Evolutionary conservation across 192 early-diverging fungal species (phyloP).

Genomic region (Dissophora ornata): DNA sequence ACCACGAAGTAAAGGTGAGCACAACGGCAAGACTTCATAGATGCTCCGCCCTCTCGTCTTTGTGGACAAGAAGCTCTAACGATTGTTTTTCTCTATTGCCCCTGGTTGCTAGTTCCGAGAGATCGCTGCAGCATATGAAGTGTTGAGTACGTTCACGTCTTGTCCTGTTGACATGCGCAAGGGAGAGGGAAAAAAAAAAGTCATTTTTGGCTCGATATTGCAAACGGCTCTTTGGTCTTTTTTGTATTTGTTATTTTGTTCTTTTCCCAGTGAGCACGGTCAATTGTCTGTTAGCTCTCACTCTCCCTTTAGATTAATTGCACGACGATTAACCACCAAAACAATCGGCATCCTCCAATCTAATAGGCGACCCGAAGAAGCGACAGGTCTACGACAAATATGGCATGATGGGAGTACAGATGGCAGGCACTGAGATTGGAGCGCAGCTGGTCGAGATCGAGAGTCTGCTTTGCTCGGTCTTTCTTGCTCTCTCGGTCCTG

Average conservation of each 20-base stretch:
- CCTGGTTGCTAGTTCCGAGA: constrained; percentile 75
- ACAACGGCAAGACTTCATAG: not conserved
- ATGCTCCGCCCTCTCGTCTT: constrained; percentile 11
- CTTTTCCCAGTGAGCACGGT: constrained; percentile 9
- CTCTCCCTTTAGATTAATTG: not conserved
- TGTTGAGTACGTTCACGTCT: constrained; percentile 57
- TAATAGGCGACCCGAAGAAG: constrained; percentile 77
- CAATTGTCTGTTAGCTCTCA: constrained; percentile 1
- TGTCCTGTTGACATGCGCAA: not conserved
- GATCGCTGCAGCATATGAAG: constrained; percentile 89
- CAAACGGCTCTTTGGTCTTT: not conserved
- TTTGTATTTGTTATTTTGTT: not conserved
- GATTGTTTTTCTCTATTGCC: not conserved
- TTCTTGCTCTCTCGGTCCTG: constrained; percentile 62
- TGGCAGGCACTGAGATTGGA: constrained; percentile 77
- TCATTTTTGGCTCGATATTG: too few species aligned
- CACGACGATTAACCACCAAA: too few species aligned
- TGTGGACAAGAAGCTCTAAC: too few species aligned
- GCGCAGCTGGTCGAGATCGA: constrained; percentile 75
- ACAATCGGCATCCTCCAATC: too few species aligned
- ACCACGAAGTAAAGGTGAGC: constrained; percentile 49
- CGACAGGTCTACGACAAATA: constrained; percentile 92
- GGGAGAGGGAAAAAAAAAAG: not conserved
- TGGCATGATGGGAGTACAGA: constrained; percentile 80
- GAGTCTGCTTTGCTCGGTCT: constrained; percentile 69